phyloP scores from a whole-genome alignment of 768 basidiomycete species.

The Gautieria morchelliformis region DNA sequence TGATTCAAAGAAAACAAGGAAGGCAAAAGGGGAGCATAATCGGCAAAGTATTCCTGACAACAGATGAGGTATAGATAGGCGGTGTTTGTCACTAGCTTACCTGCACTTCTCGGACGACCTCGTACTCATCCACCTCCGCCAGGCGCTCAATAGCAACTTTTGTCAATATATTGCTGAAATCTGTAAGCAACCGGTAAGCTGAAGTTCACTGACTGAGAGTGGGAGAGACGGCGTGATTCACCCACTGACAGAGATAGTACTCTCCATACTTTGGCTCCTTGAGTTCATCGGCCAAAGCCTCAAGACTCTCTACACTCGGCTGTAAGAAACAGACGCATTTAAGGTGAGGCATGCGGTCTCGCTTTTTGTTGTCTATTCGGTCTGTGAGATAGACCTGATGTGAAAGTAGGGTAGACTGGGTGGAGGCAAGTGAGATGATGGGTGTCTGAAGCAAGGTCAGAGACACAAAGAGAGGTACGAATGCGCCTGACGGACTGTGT shows the following conservation, averaged over 20 bases:
- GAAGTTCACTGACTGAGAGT: neutral
- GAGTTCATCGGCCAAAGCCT: conserved; percentile 75
- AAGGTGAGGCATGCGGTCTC: conserved; percentile 91
- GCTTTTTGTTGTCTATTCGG: conserved; percentile 87
- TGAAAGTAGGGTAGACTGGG: conserved; percentile 85
- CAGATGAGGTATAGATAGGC: neutral
- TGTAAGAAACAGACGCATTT: conserved; percentile 95
- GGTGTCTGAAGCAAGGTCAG: conserved; percentile 55
- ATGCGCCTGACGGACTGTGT: conserved; percentile 55
- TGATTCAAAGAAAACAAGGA: conserved; percentile 84
- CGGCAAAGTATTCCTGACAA: conserved; percentile 89
- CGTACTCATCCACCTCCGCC: conserved; percentile 91
- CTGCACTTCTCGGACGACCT: conserved; percentile 95
- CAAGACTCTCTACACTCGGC: conserved; percentile 71
- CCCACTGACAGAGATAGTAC: conserved; percentile 97
- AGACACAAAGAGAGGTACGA: neutral
- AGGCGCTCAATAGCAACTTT: conserved; percentile 88
- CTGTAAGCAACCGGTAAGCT: conserved; percentile 30
- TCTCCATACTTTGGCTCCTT: conserved; percentile 90
- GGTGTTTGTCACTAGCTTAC: conserved; percentile 31
- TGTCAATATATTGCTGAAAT: conserved; percentile 90
- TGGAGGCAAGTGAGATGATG: conserved; percentile 88
- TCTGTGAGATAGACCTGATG: conserved; percentile 98
- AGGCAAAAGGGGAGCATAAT: conserved; percentile 82
- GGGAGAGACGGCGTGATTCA: conserved; percentile 34